Conservation (phyloP, 257 asterid species). For the Datura wrightii region DNA sequence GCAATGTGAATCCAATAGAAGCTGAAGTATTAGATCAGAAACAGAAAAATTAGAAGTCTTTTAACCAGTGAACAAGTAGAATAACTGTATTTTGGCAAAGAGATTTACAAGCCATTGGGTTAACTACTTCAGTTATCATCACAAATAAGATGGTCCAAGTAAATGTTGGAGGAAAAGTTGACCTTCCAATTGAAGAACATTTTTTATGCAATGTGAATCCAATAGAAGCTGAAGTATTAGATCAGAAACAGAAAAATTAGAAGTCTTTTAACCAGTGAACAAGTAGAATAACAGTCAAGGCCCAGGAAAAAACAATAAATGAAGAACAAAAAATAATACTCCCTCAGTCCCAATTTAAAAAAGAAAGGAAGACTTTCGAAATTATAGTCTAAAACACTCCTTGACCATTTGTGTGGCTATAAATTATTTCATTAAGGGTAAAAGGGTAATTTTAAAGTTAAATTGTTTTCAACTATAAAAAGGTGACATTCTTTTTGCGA, state of each 20-base stretch:
- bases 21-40: constrained; percentile 24
- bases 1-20: background rate
- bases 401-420: too few relatives aligned
- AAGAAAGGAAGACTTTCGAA: too few relatives aligned
- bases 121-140: background rate
- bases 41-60: constrained; percentile 6
- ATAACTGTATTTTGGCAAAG: background rate
- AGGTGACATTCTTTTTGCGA: too few relatives aligned
- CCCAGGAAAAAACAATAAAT: background rate
- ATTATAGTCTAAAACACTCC: too few relatives aligned
- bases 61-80: constrained; percentile 10
- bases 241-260: constrained; percentile 14
- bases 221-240: background rate
- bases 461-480: too few relatives aligned
- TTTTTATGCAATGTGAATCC: background rate
- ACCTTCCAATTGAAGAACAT: background rate
- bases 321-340: background rate
- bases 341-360: too few relatives aligned
- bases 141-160: constrained; percentile 18
- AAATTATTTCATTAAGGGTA: too few relatives aligned
- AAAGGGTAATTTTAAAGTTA: too few relatives aligned
- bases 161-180: background rate
- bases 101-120: background rate
- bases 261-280: constrained; percentile 20
- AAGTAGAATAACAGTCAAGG: background rate